A percentile compares a stretch with the other conserved stretches of the same genome.
phyloP scores from a whole-genome alignment of 2,329 filamentous ascomycete genomes.

The Botryotinia convoluta region DNA sequence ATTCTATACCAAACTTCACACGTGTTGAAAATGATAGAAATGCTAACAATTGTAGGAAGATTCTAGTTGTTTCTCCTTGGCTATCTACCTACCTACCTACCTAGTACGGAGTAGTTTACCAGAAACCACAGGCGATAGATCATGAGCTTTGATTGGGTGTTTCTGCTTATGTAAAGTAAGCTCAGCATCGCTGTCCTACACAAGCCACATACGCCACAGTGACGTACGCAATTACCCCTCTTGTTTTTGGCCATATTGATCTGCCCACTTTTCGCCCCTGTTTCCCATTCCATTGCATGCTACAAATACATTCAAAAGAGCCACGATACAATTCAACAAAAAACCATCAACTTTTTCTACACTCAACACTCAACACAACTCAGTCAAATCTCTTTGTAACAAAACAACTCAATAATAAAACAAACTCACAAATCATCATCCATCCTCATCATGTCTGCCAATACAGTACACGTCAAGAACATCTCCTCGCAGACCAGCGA shows the following conservation, averaged over 20 bases:
- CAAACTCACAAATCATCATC: not conserved
- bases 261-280: slow-evolving; percentile 13
- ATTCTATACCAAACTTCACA: not conserved
- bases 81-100: not conserved
- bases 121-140: not conserved
- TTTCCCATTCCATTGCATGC: slow-evolving; percentile 4
- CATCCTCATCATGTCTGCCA: slow-evolving; percentile 33
- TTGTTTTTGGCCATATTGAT: not conserved
- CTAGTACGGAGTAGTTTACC: not conserved
- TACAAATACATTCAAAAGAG: slow-evolving; percentile 14
- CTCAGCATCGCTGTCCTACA: not conserved
- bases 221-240: slow-evolving; percentile 14
- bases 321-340: slow-evolving; percentile 1
- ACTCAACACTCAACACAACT: not conserved
- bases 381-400: not conserved
- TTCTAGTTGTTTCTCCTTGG: not conserved
- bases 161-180: not conserved
- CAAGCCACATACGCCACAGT: slow-evolving; percentile 14
- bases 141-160: not conserved
- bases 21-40: not conserved
- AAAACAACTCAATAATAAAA: not conserved
- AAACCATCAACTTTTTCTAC: not conserved
- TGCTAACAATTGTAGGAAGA: not conserved
- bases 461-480: slow-evolving; percentile 83
- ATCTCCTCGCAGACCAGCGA: slow-evolving; percentile 80